Evolutionary conservation across 805 yeast species (phyloP).

Genomic region (Blastobotrys attinorum): DNA sequence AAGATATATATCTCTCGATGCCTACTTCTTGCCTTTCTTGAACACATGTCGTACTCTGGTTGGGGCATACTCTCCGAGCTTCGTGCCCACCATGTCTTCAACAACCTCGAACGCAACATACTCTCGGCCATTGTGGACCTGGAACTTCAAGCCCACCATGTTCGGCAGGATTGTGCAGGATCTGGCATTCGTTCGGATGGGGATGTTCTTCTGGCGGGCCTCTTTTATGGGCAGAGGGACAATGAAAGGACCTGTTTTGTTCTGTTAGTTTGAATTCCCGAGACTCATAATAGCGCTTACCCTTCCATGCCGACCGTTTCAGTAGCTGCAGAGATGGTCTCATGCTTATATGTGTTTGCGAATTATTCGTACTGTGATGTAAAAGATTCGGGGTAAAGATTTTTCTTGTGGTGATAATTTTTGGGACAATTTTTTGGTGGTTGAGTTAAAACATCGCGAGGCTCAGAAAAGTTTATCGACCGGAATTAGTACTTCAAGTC

Average conservation of each 20-base stretch:
- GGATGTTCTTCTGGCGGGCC: conserved; percentile 71
- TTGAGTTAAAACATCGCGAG: too few relatives aligned
- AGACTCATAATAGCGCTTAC: conserved; percentile 14
- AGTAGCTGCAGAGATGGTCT: conserved; percentile 27
- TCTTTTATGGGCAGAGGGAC: conserved; percentile 91
- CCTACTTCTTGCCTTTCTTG: conserved; percentile 31
- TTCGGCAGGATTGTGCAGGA: conserved; percentile 92
- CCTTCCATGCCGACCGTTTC: conserved; percentile 38
- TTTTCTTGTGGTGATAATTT: background rate
- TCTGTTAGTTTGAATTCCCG: background rate
- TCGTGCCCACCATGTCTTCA: conserved; percentile 95
- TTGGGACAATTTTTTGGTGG: too few relatives aligned
- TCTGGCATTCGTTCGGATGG: conserved; percentile 94
- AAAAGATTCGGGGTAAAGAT: too few relatives aligned
- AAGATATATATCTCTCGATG: background rate
- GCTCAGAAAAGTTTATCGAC: background rate
- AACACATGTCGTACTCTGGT: conserved; percentile 84
- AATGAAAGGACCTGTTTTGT: conserved; percentile 66
- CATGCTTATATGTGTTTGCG: too few relatives aligned
- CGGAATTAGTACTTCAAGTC: background rate
- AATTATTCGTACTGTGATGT: too few relatives aligned
- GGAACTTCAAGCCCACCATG: conserved; percentile 89
- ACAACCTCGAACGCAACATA: conserved; percentile 80
- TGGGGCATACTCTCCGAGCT: conserved; percentile 91
- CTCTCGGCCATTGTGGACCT: conserved; percentile 93